A percentile compares a stretch with the other conserved stretches of the same genome.
phyloP scores from a whole-genome alignment of 208 protist species.

The Naegleria gruberi region DNA sequence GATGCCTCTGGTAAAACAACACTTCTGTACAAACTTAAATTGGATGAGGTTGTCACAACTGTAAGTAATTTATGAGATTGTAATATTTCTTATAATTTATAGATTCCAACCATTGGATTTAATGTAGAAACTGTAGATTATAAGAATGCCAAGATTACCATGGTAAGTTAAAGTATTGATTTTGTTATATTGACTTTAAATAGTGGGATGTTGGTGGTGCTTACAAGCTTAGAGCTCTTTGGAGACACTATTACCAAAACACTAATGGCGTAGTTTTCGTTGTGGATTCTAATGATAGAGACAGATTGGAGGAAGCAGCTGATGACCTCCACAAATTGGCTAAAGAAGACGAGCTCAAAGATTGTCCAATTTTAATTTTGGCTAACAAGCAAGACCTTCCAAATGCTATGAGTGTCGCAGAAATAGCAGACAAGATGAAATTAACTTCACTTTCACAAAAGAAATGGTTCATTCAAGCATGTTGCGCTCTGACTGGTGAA shows the following conservation, averaged over 20 bases:
- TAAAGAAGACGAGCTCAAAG: conserved; percentile 90
- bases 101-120: conserved; percentile 91
- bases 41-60: conserved; percentile 88
- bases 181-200: conserved; percentile 18
- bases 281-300: conserved; percentile 53
- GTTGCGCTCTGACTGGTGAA: conserved; percentile 73
- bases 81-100: too few species aligned
- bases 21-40: conserved; percentile 94
- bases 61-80: too few species aligned
- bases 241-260: conserved; percentile 76
- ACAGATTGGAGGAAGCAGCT: conserved; percentile 37
- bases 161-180: conserved; percentile 32
- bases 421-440: conserved; percentile 90
- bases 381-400: conserved; percentile 99
- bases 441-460: conserved; percentile 79
- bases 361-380: conserved; percentile 90
- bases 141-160: conserved; percentile 90
- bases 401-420: conserved; percentile 88
- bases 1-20: conserved; percentile 96
- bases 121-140: conserved; percentile 94
- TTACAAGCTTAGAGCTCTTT: conserved; percentile 70
- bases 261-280: conserved; percentile 61
- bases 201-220: conserved; percentile 80
- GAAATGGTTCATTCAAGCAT: conserved; percentile 77
- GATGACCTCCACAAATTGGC: conserved; percentile 80